Conservation (phyloP, 2,329 filamentous ascomycete species). For the Pseudogymnoascus sp. region DNA sequence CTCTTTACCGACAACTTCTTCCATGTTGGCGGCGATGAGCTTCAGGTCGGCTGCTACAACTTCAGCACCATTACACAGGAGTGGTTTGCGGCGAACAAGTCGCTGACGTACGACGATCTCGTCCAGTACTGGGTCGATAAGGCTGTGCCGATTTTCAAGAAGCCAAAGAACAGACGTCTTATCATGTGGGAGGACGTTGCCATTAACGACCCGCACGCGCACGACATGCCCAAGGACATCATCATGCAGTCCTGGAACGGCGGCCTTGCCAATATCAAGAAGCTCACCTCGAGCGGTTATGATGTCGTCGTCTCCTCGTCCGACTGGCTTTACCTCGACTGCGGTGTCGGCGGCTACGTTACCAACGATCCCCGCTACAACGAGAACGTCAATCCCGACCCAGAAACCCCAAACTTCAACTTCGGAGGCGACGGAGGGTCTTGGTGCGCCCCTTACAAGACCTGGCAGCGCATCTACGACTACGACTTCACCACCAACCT, state of each 20-base stretch:
- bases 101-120: conserved; percentile 59
- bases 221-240: conserved; percentile 54
- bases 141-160: conserved; percentile 54
- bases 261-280: conserved; percentile 50
- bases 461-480: conserved; percentile 71
- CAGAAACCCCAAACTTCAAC: conserved; percentile 43
- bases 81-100: conserved; percentile 65
- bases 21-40: conserved; percentile 78
- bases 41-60: conserved; percentile 50
- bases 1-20: conserved; percentile 69
- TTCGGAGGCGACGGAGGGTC: conserved; percentile 60
- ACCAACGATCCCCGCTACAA: conserved; percentile 50
- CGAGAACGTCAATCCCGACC: conserved; percentile 50
- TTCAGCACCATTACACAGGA: conserved; percentile 41
- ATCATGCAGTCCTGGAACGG: conserved; percentile 71
- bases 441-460: conserved; percentile 73
- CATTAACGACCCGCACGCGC: conserved; percentile 47
- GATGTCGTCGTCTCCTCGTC: conserved; percentile 67
- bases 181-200: conserved; percentile 84
- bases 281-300: conserved; percentile 54
- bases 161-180: conserved; percentile 46
- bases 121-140: conserved; percentile 60
- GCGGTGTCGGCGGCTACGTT: conserved; percentile 69
- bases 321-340: conserved; percentile 75
- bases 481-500: conserved; percentile 65